Base-by-base conservation (phyloP, 345 rosid species). In the Angophora floribunda region DNA sequence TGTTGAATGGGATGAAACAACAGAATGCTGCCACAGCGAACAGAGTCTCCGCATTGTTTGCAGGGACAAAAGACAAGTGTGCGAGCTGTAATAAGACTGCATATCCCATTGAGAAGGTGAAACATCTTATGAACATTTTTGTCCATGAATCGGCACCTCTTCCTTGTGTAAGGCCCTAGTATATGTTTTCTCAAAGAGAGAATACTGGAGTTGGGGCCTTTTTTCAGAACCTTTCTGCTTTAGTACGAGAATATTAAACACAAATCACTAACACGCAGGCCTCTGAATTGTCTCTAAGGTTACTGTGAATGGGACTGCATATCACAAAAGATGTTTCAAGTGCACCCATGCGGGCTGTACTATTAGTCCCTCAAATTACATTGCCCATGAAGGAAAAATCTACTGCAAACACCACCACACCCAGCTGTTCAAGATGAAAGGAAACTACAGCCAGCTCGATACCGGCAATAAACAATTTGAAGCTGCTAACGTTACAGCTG, bases 361-460 rank as follows among this genome's bases (percentile, higher is more conserved):
- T 3, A 93, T 95, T 51, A 95, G 96, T 84, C 96, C 94, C 86
- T 95, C 96, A 4, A 95, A 91, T 91, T 95, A 92, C 92, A 91
- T 94, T 52, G 96, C 97, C 52, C 94, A 93, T 85, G 94, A 95
- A 67, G 96, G 96, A 30, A 93, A 92, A 67, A 93, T 95, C 15
- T 95, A 94, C 92, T 95, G 97, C 95, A 94, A 93, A 91, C 97
- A 95, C 88, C 97, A 95, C 88, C 97, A 93, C 87, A 91, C 89
- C 61, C 96, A 95, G 78, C 94, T 94, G 67, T 91, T 95, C 93
- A 95, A 90, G 92, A 95, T 89, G 89, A 95, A 93, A 90, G 97
- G 97, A 57, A 94, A 95, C 90, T 94, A 93, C 92, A 94, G 95
- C 89, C 95, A 95, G 91, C 96, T 95, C 22, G 96, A 94, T 88